Base-by-base conservation (phyloP, 805 yeast species). In the Kodamaea laetipori region DNA sequence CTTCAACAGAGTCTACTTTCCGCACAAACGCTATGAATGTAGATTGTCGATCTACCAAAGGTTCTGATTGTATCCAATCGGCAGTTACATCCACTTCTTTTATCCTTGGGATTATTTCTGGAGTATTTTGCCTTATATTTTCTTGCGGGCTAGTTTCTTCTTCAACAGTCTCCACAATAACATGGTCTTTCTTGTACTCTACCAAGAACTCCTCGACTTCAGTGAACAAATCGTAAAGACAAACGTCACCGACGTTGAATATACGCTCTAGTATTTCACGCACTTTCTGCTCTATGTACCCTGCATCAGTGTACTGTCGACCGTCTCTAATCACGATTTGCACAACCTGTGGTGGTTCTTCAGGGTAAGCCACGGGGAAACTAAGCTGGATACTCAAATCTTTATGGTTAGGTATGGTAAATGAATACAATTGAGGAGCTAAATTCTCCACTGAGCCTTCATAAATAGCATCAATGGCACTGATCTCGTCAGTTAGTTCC, bases 401-500 rank as follows among this genome's bases (percentile, higher is more conserved):
- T 39, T 78, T 81, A 53, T 84, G 84, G 41, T 81, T 79, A 0
- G 96, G 89, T 0, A 80, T 63, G 18, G 66, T 64, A 10, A 84
- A 68, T 35, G 76, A 76, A 46, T 71, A 71, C 3, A 75, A 57
- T 12, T 64, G 64, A 0, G 71, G 66, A 0, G 64, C 72, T 6
- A 74, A 41, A 18, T 52, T 54, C 3, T 64, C 62, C 26, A 81
- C 59, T 31, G 80, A 71, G 11, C 74, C 86, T 1, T 96, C 97
- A 57, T 80, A 92, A 9, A 94, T 92, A 3, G 97, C 94, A 44
- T 87, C 85, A 8, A 92, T 81, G 9, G 96, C 92, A 30, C 78
- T 81, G 13, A 88, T 63, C 57, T 92, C 99, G 43, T 88, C 94
- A 15, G 57, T 57, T 5, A 85, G 64, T 25, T 82, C 85, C 47